phyloP scores from a whole-genome alignment of 2,329 filamentous ascomycete genomes.

The Arthrinium phaeospermum region DNA sequence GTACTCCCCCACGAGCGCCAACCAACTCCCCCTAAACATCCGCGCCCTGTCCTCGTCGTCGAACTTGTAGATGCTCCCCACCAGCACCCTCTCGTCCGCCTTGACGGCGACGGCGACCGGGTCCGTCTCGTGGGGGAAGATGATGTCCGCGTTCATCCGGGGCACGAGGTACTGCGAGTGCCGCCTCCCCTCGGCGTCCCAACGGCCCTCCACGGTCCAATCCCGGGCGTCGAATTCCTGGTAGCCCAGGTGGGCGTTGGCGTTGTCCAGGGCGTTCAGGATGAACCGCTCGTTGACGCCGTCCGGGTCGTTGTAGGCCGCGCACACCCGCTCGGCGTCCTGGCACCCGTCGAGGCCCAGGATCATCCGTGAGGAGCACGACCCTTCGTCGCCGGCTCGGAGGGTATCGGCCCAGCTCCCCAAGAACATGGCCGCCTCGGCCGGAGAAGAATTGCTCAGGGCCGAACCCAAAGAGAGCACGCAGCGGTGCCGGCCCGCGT shows the following conservation, averaged over 20 bases:
- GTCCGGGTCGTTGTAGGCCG: conserved; percentile 68
- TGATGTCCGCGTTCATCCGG: not conserved
- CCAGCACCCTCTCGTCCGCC: not conserved
- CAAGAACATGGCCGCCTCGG: conserved; percentile 78
- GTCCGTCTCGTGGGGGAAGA: not conserved
- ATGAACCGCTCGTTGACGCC: conserved; percentile 64
- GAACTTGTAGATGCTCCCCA: not conserved
- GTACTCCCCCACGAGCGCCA: not conserved
- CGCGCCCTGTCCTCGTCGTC: not conserved
- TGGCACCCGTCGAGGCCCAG: not conserved
- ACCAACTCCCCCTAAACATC: not conserved
- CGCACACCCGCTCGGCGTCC: conserved; percentile 48
- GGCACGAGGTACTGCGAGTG: not conserved
- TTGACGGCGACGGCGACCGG: not conserved
- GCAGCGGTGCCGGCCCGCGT: conserved; percentile 64
- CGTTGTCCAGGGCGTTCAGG: conserved; percentile 80
- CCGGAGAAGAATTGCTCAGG: conserved; percentile 80
- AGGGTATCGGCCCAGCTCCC: conserved; percentile 73
- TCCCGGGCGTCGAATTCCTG: conserved; percentile 60
- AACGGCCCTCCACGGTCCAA: not conserved
- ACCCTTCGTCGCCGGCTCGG: conserved; percentile 43
- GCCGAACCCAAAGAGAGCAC: conserved; percentile 86
- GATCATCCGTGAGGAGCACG: not conserved
- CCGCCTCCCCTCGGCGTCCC: not conserved
- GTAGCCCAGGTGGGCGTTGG: conserved; percentile 77